These are phyloP conservation scores for Carpinus fangiana DNA, from an alignment of 306 rosid species.

Conservation along the genomic window DNA sequence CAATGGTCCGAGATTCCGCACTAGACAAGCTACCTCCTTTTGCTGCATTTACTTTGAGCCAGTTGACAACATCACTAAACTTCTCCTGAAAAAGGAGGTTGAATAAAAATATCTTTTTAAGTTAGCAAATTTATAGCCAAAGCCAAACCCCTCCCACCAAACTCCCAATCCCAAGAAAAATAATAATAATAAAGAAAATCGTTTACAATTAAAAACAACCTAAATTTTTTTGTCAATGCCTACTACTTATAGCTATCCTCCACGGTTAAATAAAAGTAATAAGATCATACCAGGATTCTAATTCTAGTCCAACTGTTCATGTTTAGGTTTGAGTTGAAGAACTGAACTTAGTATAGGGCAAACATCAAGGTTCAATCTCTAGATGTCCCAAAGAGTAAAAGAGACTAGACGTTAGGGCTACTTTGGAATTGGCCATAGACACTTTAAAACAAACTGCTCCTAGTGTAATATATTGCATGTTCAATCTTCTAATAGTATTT, in stretches of 20 bases:
- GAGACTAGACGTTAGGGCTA: neutral
- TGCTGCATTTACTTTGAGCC: constrained; percentile 79
- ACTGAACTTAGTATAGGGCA: neutral
- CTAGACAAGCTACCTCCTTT: constrained; percentile 52
- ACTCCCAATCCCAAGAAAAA: neutral
- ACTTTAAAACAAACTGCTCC: neutral
- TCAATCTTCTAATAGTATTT: neutral
- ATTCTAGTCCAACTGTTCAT: neutral
- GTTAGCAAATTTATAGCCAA: constrained; percentile 5
- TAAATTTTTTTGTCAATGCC: neutral
- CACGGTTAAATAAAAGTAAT: neutral
- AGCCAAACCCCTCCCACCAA: neutral
- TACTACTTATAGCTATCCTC: neutral
- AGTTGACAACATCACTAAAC: constrained; percentile 82
- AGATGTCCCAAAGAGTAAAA: neutral
- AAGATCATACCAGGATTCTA: neutral
- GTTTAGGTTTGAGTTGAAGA: neutral
- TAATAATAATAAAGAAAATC: neutral
- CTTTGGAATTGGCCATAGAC: neutral
- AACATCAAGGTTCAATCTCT: neutral
- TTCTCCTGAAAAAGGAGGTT: constrained; percentile 63
- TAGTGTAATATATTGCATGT: neutral
- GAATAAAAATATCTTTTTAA: constrained; percentile 20
- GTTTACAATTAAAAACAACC: neutral
- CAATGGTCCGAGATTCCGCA: constrained; percentile 38